phyloP scores from a whole-genome alignment of 768 basidiomycete genomes.

The Galerina sulciceps region DNA sequence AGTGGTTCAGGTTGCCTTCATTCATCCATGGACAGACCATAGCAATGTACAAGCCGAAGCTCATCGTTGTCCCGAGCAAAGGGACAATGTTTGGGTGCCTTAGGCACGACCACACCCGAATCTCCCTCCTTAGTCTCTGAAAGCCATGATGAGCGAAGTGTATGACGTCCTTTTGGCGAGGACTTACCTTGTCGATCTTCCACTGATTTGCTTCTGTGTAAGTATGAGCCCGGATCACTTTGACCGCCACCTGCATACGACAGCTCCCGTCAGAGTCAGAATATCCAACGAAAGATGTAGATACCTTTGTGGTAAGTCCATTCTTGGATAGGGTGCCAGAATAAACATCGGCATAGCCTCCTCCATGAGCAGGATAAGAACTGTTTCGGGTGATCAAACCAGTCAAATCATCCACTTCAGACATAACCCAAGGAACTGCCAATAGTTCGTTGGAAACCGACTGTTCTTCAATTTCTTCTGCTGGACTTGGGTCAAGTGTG shows the following conservation, averaged over 20 bases:
- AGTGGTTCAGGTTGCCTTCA: conserved; percentile 2
- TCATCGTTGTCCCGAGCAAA: conserved; percentile 1
- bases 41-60: conserved; percentile 5
- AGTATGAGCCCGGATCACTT: conserved; percentile 18
- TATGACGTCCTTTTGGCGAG: too few relatives aligned
- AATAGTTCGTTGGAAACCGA: too few relatives aligned
- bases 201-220: conserved; percentile 10
- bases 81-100: conserved; percentile 9
- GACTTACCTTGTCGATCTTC: conserved; percentile 15
- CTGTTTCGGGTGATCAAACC: background rate
- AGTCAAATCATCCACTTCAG: background rate
- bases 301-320: background rate
- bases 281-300: background rate
- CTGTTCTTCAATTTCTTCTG: too few relatives aligned
- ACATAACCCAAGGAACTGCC: too few relatives aligned
- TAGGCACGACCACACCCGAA: conserved; percentile 4
- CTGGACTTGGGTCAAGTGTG: too few relatives aligned
- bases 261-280: background rate
- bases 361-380: background rate
- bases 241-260: conserved; percentile 14
- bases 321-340: background rate
- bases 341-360: conserved; percentile 5
- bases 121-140: conserved; percentile 7
- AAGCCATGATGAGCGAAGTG: background rate
- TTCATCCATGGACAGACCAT: conserved; percentile 15